A percentile compares a stretch with the other conserved stretches of the same genome.
These are phyloP conservation scores for Ilyonectria sp. DNA, from an alignment of 2,329 filamentous ascomycete species.

Conservation along the genomic window DNA sequence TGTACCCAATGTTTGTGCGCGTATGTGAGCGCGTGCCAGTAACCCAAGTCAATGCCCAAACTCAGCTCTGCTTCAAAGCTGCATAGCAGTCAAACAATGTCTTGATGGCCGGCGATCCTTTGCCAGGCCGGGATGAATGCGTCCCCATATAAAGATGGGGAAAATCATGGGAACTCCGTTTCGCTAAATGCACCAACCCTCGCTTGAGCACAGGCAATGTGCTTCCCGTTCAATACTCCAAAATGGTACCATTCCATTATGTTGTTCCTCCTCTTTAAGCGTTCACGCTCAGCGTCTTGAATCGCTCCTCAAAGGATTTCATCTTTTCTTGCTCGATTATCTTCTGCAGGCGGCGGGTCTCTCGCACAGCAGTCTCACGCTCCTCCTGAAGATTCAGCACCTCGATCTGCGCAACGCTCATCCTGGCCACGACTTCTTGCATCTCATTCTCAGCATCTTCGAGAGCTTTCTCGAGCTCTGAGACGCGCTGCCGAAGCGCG, in stretches of 20 bases:
- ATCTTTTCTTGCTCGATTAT: constrained; percentile 76
- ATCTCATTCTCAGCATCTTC: constrained; percentile 78
- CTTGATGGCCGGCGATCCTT: constrained; percentile 22
- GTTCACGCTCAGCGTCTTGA: constrained; percentile 52
- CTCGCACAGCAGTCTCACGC: constrained; percentile 80
- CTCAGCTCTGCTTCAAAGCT: constrained; percentile 32
- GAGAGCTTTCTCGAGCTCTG: constrained; percentile 85
- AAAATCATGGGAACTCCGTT: constrained; percentile 54
- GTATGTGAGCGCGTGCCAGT: constrained; percentile 31
- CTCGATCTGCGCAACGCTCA: constrained; percentile 87
- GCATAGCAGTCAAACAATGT: constrained; percentile 25
- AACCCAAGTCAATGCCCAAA: constrained; percentile 36
- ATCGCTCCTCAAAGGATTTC: constrained; percentile 61
- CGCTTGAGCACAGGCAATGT: constrained; percentile 31
- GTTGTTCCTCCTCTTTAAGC: constrained; percentile 37
- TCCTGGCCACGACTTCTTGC: constrained; percentile 84
- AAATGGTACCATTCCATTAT: constrained; percentile 19
- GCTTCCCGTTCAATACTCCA: constrained; percentile 34
- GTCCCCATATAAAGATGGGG: constrained; percentile 39
- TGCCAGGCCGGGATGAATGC: constrained; percentile 34
- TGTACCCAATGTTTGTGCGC: constrained; percentile 35
- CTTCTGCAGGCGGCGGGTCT: constrained; percentile 79
- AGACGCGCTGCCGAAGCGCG: constrained; percentile 82
- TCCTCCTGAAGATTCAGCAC: constrained; percentile 84
- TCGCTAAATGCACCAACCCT: constrained; percentile 55